phyloP scores from a whole-genome alignment of 192 early-diverging fungal species.

The Rhizophagus prolifer region DNA sequence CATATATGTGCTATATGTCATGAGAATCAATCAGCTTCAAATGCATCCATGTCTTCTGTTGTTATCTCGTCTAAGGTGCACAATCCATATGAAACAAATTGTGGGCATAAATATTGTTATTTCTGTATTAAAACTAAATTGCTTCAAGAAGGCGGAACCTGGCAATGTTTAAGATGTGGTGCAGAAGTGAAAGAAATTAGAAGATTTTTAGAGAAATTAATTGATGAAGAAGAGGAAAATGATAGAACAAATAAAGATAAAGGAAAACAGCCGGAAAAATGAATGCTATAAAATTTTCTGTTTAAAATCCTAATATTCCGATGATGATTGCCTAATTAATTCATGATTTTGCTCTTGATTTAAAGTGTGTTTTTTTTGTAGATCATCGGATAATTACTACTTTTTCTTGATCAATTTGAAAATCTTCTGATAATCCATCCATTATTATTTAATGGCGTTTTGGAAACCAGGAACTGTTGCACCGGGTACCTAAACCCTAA shows the following conservation, averaged over 20 bases:
- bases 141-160: slow-evolving; percentile 69
- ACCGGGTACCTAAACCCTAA: slow-evolving; percentile 40
- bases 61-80: slow-evolving; percentile 39
- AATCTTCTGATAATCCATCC: no score
- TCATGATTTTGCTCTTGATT: no score
- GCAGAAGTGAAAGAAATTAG: slow-evolving; percentile 55
- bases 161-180: slow-evolving; percentile 79
- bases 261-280: not conserved
- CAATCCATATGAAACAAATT: slow-evolving; percentile 78
- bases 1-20: slow-evolving; percentile 82
- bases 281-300: not conserved
- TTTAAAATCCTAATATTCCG: no score
- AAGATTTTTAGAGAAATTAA: slow-evolving; percentile 44
- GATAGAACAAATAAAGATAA: not conserved
- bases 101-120: slow-evolving; percentile 88
- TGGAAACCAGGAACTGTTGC: slow-evolving; percentile 64
- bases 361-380: no score
- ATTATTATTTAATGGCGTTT: slow-evolving; percentile 45
- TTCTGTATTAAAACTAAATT: slow-evolving; percentile 82
- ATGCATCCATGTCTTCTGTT: slow-evolving; percentile 33
- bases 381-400: no score
- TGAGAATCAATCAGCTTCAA: slow-evolving; percentile 41
- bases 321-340: no score
- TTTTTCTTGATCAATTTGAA: no score
- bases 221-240: slow-evolving; percentile 28